Evolutionary conservation across 2,329 filamentous ascomycete species (phyloP).

Genomic region (Microcyclospora pomicola): DNA sequence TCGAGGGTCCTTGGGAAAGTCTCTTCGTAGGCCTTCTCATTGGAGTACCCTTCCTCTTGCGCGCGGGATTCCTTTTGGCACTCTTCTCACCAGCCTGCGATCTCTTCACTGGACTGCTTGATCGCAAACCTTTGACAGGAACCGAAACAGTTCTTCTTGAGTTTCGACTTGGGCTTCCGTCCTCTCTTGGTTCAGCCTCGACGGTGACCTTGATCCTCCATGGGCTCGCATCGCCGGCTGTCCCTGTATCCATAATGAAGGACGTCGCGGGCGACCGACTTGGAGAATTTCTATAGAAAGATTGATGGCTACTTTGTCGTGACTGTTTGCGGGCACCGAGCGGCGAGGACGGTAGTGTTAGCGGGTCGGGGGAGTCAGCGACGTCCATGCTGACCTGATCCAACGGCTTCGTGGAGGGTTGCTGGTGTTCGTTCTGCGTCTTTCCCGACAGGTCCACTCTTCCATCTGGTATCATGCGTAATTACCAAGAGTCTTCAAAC

Average conservation of each 20-base stretch:
- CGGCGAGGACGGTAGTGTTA: constrained; percentile 22
- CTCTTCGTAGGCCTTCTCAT: constrained; percentile 5
- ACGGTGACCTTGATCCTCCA: constrained; percentile 39
- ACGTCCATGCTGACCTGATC: neutral
- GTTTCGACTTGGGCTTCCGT: constrained; percentile 15
- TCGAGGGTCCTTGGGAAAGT: too few relatives aligned
- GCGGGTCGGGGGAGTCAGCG: constrained; percentile 21
- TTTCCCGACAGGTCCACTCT: too few relatives aligned
- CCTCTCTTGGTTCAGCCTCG: constrained; percentile 28
- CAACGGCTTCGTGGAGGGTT: neutral
- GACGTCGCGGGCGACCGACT: constrained; percentile 29
- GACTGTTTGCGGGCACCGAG: constrained; percentile 1
- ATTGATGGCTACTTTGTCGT: too few relatives aligned
- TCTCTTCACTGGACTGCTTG: constrained; percentile 10
- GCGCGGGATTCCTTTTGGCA: neutral
- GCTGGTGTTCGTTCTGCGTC: too few relatives aligned
- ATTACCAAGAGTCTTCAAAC: too few relatives aligned
- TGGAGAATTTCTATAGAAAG: too few relatives aligned
- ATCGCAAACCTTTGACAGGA: constrained; percentile 25
- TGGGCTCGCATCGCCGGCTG: constrained; percentile 27
- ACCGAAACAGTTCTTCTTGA: constrained; percentile 24
- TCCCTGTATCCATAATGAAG: constrained; percentile 30
- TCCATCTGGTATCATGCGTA: too few relatives aligned
- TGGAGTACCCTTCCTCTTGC: constrained; percentile 18
- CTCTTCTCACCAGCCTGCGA: too few relatives aligned